Evolutionary conservation across 805 yeast species (phyloP).

Genomic region (Ogataea salicorniae): DNA sequence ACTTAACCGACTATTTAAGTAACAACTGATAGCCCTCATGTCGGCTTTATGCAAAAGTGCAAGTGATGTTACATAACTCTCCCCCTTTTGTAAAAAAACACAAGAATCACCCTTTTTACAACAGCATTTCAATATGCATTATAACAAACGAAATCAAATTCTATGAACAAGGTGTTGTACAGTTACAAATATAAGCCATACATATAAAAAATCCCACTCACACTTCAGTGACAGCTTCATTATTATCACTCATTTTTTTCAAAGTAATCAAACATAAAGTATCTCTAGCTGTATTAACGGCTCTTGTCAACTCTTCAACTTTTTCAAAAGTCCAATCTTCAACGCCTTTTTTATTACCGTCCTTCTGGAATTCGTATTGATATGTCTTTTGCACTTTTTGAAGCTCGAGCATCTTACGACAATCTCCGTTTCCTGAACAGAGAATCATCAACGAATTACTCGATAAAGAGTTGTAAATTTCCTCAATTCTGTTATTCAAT

Average conservation of each 20-base stretch:
- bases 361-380: conserved; percentile 36
- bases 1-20: too few species aligned
- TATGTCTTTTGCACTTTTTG: conserved; percentile 39
- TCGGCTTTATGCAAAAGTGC: too few species aligned
- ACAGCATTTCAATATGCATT: too few species aligned
- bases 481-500: conserved; percentile 41
- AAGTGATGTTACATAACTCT: too few species aligned
- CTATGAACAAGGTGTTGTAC: too few species aligned
- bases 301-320: conserved; percentile 40
- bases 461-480: conserved; percentile 51
- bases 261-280: conserved; percentile 53
- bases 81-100: too few species aligned
- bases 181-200: too few species aligned
- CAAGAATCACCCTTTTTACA: too few species aligned
- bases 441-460: conserved; percentile 54
- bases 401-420: conserved; percentile 43
- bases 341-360: conserved; percentile 31
- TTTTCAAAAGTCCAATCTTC: conserved; percentile 48
- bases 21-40: too few species aligned
- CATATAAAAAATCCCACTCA: neutral
- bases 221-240: conserved; percentile 2
- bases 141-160: too few species aligned
- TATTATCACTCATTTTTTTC: conserved; percentile 10
- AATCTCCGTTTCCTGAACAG: conserved; percentile 60
- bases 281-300: conserved; percentile 49